Evolutionary conservation across 495 filamentous ascomycete species (phyloP).

Genomic region (Penicillium longicatenatum): DNA sequence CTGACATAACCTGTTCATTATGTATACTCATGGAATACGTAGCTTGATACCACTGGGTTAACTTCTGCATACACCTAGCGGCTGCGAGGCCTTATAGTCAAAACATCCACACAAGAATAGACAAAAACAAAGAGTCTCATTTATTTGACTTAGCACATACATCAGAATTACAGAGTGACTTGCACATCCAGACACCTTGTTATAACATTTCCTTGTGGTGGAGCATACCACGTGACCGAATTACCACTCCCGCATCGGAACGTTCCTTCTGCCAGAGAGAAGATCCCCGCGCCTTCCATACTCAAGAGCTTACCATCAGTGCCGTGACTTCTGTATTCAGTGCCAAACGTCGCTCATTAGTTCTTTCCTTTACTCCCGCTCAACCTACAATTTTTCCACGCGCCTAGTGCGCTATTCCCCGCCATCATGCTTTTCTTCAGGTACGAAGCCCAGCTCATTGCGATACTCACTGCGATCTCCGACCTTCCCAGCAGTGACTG

Average conservation of each 20-base stretch:
- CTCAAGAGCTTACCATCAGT: not conserved
- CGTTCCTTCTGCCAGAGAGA: conserved; percentile 1
- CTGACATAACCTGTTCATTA: not conserved
- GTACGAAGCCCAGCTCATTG: conserved; percentile 20
- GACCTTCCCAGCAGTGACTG: not conserved
- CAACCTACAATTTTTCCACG: not conserved
- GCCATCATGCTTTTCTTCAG: conserved; percentile 53
- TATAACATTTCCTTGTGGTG: too few relatives aligned
- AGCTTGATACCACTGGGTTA: not conserved
- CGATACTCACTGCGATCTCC: conserved; percentile 5
- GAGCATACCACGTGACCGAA: not conserved
- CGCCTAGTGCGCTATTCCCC: conserved; percentile 5
- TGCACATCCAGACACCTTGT: too few relatives aligned
- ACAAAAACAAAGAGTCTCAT: too few relatives aligned
- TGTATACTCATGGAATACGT: not conserved
- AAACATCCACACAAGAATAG: too few relatives aligned
- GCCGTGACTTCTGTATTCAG: not conserved
- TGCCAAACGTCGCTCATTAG: not conserved
- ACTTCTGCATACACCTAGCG: too few relatives aligned
- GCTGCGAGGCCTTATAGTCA: too few relatives aligned
- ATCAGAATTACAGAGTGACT: too few relatives aligned
- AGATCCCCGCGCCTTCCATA: conserved; percentile 7
- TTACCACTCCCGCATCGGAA: conserved; percentile 1
- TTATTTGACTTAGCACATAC: too few relatives aligned
- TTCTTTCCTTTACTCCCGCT: not conserved